Conservation (phyloP, 805 yeast genomes). For the Candida lessepsii region DNA sequence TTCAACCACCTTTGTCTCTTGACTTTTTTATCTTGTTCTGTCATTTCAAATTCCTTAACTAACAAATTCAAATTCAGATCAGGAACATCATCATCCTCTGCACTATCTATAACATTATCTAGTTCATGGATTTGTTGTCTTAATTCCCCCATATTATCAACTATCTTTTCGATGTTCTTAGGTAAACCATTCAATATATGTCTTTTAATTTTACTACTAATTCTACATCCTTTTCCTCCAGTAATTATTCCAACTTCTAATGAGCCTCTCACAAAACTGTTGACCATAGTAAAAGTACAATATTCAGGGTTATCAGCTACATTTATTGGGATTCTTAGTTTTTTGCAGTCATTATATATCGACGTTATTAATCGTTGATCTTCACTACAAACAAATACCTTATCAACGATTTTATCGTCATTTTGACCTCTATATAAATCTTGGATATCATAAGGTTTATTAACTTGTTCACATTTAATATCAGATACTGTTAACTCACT, state of each 20-base stretch:
- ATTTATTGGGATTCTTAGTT: constrained; percentile 77
- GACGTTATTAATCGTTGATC: neutral
- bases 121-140: constrained; percentile 54
- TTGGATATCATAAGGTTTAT: constrained; percentile 27
- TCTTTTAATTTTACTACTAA: constrained; percentile 77
- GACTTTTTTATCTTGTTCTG: constrained; percentile 48
- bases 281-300: constrained; percentile 74
- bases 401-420: constrained; percentile 63
- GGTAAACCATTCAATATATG: constrained; percentile 70
- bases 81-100: constrained; percentile 61
- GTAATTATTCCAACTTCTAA: constrained; percentile 85
- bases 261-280: constrained; percentile 68
- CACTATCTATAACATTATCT: constrained; percentile 43
- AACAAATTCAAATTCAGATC: constrained; percentile 57
- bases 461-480: constrained; percentile 9
- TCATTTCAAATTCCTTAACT: constrained; percentile 57
- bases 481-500: constrained; percentile 21
- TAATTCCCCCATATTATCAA: constrained; percentile 66
- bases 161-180: constrained; percentile 62
- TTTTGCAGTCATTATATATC: constrained; percentile 52
- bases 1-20: constrained; percentile 81
- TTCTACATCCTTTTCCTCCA: constrained; percentile 83
- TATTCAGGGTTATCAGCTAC: constrained; percentile 69
- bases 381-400: constrained; percentile 59
- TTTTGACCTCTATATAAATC: constrained; percentile 62